A percentile compares a stretch with the other conserved stretches of the same genome.
Conservation (phyloP, 768 basidiomycete genomes). For the Trametes punicea region DNA sequence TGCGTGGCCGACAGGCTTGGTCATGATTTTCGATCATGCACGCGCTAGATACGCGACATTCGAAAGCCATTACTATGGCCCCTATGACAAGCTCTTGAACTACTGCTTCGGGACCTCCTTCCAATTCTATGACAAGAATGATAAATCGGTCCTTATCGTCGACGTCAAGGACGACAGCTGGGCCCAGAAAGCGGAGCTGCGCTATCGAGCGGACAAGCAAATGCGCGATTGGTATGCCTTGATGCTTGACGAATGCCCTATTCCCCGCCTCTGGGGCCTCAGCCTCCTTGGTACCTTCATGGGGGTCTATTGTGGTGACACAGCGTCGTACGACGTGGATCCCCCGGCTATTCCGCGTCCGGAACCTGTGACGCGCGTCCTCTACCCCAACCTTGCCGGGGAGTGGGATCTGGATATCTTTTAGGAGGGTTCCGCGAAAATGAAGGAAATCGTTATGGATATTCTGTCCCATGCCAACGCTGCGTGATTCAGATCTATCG, state of each 20-base stretch:
- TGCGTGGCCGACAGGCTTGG: conserved; percentile 30
- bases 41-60: conserved; percentile 24
- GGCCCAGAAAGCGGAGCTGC: conserved; percentile 24
- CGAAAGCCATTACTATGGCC: conserved; percentile 37
- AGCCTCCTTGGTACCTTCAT: conserved; percentile 36
- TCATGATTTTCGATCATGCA: conserved; percentile 31
- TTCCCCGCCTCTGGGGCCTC: conserved; percentile 33
- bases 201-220: conserved; percentile 32
- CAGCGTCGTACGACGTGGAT: conserved; percentile 24
- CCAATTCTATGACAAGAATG: conserved; percentile 30
- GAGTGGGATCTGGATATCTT: conserved; percentile 35
- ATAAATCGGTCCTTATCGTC: conserved; percentile 32
- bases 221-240: conserved; percentile 30
- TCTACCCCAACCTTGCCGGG: conserved; percentile 27
- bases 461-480: not conserved
- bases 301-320: conserved; percentile 37
- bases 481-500: no score
- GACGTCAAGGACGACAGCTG: not conserved
- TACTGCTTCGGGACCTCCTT: conserved; percentile 32
- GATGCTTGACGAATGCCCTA: conserved; percentile 31
- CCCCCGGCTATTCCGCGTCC: conserved; percentile 26
- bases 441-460: not conserved
- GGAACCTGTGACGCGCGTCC: conserved; percentile 17
- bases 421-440: not conserved
- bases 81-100: conserved; percentile 38